Evolutionary conservation across 768 basidiomycete genomes (phyloP), one percentile per base, ranked within the genome.

Genomic region (Lactarius evosmus): DNA sequence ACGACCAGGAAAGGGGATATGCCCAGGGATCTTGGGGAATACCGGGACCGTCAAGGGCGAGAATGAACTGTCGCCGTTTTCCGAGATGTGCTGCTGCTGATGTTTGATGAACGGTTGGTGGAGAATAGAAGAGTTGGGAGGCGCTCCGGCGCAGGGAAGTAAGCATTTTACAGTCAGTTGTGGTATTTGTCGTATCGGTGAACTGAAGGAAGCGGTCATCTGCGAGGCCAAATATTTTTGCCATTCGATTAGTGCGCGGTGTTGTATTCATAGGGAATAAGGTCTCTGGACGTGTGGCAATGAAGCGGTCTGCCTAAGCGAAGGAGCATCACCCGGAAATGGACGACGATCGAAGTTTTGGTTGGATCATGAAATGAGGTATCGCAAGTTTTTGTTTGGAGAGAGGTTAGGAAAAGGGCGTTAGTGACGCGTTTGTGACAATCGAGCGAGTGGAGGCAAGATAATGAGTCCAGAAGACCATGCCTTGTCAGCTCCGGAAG

Each of bases 1-100:
- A 73, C 2, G 86, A 87, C 86, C 87, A 88, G 41, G 80, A 76
- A 61, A 88, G 82, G 2, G 86, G 82, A 67, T 78, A 83, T 3
- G 85, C 82, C 58, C 82, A 81, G 9, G 78, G 75, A 64, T 85
- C 80, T 7, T 74, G 72, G 11, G 82, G 78, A 29, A 88, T 80
- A 4, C 85, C 85, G 0, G 86, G 87, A 16, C 83, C 85, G 68
- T 88, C 87, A n/a, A 88, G 76, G 0, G 83, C 81, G 67, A 86
- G 77, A 2, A 81, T 66, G 69, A 83, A 85, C 60, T 86, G 84
- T 59, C 78, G 79, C 51, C 78, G 78, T 62, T 78, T 75, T 41
- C 76, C 82, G 8, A 88, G 76, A 69, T 87, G 83, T 44, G 85
- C 79, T n/a, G 76, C 78, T 4, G 85, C 84, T 6, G n/a, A 88